Evolutionary conservation across 345 rosid species (phyloP), one percentile per base, ranked within the genome.

Genomic region (Balakata baccata): DNA sequence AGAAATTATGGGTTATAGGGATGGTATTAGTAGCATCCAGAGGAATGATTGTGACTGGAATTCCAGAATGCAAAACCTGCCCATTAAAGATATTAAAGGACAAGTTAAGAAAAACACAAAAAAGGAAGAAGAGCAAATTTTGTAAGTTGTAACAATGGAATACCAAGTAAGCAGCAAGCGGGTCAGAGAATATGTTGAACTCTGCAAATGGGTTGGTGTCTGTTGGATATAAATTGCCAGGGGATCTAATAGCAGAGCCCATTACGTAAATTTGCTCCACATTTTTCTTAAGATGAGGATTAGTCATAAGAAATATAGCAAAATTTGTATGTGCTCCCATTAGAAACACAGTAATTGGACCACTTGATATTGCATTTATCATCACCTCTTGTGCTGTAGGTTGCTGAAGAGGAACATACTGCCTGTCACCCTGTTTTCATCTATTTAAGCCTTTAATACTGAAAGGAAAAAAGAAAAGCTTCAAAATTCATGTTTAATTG

Each of bases 101-200:
- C n/a, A 29, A 29, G 34, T 29, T 60, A 51, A 11, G 16, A 51
- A 51, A 51, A 1, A 12, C 16, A 51, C 14, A 13, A 16, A 50
- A 50, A 11, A 11, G 9, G 3, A 12, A 50, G 4, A 12, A 9
- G 9, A 51, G 18, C 54, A 51, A 51, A 51, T 51, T 1, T 11
- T 29, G 34, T 29, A 29, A 29, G 34, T 29, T 29, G 34, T 29
- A 29, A 29, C 34, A 29, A 29, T 29, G 2, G 34, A 29, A 29
- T 58, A 93, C 95, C 90, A 88, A 92, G 74, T 91, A 89, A 49
- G 98, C 87, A 59, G 98, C 92, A 58, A 93, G 89, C 69, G 98
- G 98, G 69, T 93, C 97, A 29, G 72, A 87, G 63, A 91, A 93
- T 51, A 89, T 84, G 78, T 93, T 93, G 81, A 89, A 93, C 82